phyloP scores from a whole-genome alignment of 805 yeast genomes.

The Candida oleophila region DNA sequence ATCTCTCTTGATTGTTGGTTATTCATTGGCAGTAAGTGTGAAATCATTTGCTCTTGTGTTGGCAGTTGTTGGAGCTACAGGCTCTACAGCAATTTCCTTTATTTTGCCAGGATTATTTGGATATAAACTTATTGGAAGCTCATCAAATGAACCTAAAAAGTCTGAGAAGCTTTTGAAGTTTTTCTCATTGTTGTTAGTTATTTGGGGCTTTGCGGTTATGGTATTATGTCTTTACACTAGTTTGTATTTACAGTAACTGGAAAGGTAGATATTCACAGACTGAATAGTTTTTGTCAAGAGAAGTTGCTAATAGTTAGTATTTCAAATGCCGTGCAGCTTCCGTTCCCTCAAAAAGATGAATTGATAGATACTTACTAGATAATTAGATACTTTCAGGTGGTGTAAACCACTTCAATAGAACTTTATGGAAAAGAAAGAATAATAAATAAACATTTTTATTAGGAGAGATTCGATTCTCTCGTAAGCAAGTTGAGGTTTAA shows the following conservation, averaged over 20 bases:
- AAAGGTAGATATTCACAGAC: background rate
- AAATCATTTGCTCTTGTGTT: constrained; percentile 76
- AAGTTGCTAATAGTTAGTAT: too few relatives aligned
- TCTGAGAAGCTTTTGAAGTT: constrained; percentile 36
- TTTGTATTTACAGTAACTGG: background rate
- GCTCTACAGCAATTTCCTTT: constrained; percentile 88
- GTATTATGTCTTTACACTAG: constrained; percentile 49
- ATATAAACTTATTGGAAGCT: constrained; percentile 61
- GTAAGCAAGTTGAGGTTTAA: too few relatives aligned
- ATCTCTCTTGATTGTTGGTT: constrained; percentile 49
- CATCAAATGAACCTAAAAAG: constrained; percentile 10
- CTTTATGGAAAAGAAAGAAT: too few relatives aligned
- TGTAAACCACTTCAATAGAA: too few relatives aligned
- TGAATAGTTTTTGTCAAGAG: too few relatives aligned
- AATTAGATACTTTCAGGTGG: too few relatives aligned
- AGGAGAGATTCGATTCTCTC: too few relatives aligned
- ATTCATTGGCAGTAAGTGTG: constrained; percentile 62
- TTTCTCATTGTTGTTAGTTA: constrained; percentile 53
- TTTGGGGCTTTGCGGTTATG: constrained; percentile 76
- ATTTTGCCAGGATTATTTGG: constrained; percentile 89
- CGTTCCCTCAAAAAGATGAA: too few relatives aligned
- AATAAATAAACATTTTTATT: too few relatives aligned
- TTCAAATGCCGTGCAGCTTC: too few relatives aligned
- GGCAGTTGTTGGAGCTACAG: constrained; percentile 90
- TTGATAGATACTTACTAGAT: too few relatives aligned